These are phyloP conservation scores for Starmerella floris DNA, from an alignment of 805 yeast species.

Conservation along the genomic window DNA sequence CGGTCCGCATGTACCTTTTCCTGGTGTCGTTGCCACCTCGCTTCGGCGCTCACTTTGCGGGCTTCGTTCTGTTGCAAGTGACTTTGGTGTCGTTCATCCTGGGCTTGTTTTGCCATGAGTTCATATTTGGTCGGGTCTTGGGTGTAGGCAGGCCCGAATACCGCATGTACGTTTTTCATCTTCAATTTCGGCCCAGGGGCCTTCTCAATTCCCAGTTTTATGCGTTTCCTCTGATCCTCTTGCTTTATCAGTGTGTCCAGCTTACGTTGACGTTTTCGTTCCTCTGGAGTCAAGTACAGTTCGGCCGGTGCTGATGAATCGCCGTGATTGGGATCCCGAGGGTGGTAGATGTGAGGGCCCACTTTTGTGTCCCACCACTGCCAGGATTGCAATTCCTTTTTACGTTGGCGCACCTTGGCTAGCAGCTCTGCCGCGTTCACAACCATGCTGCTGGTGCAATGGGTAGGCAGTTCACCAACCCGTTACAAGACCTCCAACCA, in stretches of 20 bases:
- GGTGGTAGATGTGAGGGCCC: conserved; percentile 1
- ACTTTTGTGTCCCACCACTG: conserved; percentile 6
- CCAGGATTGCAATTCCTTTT: conserved; percentile 13
- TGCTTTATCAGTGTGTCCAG: conserved; percentile 50
- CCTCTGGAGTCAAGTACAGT: conserved; percentile 30
- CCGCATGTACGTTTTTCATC: conserved; percentile 72
- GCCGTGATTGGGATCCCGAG: not conserved
- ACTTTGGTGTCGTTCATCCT: conserved; percentile 41
- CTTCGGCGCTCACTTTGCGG: conserved; percentile 49
- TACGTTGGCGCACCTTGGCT: conserved; percentile 19
- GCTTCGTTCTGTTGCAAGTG: conserved; percentile 52
- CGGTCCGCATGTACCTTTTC: conserved; percentile 38
- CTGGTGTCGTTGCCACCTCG: conserved; percentile 38
- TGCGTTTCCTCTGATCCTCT: conserved; percentile 62
- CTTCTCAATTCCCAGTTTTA: conserved; percentile 67
- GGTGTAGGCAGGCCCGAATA: conserved; percentile 71
- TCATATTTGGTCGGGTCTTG: conserved; percentile 84
- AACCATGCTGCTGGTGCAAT: not conserved
- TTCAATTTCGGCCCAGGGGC: conserved; percentile 86
- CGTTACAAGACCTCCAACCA: no score
- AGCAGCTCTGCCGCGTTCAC: conserved; percentile 15
- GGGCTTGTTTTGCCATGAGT: conserved; percentile 51
- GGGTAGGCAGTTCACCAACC: no score
- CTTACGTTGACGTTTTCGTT: conserved; percentile 57
- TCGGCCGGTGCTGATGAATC: not conserved